These are phyloP conservation scores for Echeveria elegans DNA, from an alignment of 164 flowering plant species.

Conservation along the genomic window DNA sequence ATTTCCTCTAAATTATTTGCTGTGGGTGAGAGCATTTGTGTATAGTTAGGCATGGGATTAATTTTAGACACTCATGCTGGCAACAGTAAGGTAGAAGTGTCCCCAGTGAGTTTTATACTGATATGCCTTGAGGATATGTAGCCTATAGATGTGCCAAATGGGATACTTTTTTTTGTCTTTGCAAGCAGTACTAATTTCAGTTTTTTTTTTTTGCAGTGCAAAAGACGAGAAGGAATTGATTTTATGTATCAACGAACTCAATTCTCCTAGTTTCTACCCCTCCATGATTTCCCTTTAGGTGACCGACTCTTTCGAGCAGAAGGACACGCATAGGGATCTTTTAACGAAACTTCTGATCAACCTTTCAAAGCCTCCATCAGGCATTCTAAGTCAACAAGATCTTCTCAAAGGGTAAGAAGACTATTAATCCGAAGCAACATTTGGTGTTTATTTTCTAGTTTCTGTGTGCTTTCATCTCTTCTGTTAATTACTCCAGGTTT, in stretches of 20 bases:
- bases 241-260: not conserved
- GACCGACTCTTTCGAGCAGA: not conserved
- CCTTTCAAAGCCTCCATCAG: constrained; percentile 1
- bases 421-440: not conserved
- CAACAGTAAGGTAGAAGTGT: no score
- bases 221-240: constrained; percentile 1
- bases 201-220: constrained; percentile 1
- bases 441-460: no score
- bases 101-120: no score
- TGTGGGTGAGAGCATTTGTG: no score
- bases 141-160: no score
- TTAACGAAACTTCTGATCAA: not conserved
- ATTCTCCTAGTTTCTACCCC: not conserved
- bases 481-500: not conserved
- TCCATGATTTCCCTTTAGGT: constrained; percentile 1
- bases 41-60: no score
- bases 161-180: no score
- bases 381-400: not conserved
- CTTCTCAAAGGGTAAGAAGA: not conserved
- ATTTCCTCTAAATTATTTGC: no score
- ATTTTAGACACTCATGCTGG: no score
- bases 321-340: constrained; percentile 1
- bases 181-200: no score
- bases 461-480: not conserved
- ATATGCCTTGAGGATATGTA: no score